Evolutionary conservation across 352 stramenopile species (phyloP).

Genomic region (Stramenopiles sp.): DNA sequence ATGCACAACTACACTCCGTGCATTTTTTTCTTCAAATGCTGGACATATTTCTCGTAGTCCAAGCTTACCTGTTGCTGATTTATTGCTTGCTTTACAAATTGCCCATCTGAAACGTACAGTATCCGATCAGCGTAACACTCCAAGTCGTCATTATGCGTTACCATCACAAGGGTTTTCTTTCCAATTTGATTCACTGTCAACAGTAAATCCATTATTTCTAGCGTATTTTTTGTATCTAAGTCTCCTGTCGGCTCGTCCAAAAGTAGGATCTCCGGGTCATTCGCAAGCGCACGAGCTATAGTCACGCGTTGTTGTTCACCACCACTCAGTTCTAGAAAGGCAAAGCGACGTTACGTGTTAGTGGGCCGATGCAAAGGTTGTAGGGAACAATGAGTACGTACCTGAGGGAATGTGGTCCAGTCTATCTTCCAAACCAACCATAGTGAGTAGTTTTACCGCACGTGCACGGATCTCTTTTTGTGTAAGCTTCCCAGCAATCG

Average conservation of each 20-base stretch:
- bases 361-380: not conserved
- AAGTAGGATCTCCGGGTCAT: conserved; percentile 22
- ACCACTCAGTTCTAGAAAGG: conserved; percentile 19
- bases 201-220: conserved; percentile 23
- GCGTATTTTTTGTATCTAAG: conserved; percentile 25
- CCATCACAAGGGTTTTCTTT: conserved; percentile 24
- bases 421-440: conserved; percentile 21
- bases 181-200: conserved; percentile 16
- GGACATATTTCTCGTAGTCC: not conserved
- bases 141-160: conserved; percentile 23
- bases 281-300: conserved; percentile 24
- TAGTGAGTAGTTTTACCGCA: conserved; percentile 17
- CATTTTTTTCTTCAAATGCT: not conserved
- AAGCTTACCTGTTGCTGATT: not conserved
- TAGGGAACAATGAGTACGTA: not conserved
- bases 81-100: not conserved
- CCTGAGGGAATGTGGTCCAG: conserved; percentile 16
- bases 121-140: conserved; percentile 16
- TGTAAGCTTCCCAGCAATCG: not conserved
- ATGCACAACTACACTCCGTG: not conserved
- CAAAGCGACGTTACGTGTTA: not conserved
- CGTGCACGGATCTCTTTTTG: not conserved
- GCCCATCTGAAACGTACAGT: conserved; percentile 20
- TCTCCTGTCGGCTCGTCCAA: conserved; percentile 27
- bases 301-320: conserved; percentile 26